These are phyloP conservation scores for Penicillium lagena DNA, from an alignment of 495 filamentous ascomycete genomes.

Conservation along the genomic window DNA sequence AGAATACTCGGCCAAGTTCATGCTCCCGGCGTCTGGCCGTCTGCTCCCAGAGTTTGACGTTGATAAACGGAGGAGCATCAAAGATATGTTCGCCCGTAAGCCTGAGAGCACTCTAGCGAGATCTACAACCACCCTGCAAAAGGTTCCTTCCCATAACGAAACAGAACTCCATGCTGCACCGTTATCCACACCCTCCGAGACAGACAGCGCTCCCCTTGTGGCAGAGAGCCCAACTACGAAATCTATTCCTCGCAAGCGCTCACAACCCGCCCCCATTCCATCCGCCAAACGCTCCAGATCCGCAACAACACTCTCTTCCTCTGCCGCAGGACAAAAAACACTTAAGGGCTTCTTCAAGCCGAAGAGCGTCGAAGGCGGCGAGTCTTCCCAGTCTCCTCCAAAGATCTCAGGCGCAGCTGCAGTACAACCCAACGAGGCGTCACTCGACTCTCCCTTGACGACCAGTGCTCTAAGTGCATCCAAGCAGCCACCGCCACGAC, in stretches of 20 bases:
- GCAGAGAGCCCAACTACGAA: slow-evolving; percentile 4
- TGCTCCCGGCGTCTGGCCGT: slow-evolving; percentile 70
- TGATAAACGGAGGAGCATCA: slow-evolving; percentile 73
- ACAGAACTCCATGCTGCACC: not conserved
- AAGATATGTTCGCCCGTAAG: slow-evolving; percentile 80
- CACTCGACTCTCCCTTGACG: no score
- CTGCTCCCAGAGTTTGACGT: slow-evolving; percentile 73
- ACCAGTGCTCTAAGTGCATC: no score
- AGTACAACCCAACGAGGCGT: no score
- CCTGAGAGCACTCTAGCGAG: slow-evolving; percentile 15
- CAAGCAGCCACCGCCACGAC: not conserved
- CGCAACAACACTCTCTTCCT: slow-evolving; percentile 8
- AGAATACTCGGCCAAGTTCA: slow-evolving; percentile 58
- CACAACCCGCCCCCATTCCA: slow-evolving; percentile 8
- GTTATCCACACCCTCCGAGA: not conserved
- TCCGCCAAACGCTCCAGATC: slow-evolving; percentile 45
- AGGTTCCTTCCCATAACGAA: not conserved
- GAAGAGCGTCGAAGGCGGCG: not conserved
- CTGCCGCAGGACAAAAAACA: slow-evolving; percentile 59
- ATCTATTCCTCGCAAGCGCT: slow-evolving; percentile 23
- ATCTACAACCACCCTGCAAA: slow-evolving; percentile 1
- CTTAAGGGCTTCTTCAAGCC: slow-evolving; percentile 80
- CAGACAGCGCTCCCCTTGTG: not conserved
- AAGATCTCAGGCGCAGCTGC: no score
- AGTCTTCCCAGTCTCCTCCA: not conserved